phyloP scores from a whole-genome alignment of 106 monocot species.

The Allium cepa region DNA sequence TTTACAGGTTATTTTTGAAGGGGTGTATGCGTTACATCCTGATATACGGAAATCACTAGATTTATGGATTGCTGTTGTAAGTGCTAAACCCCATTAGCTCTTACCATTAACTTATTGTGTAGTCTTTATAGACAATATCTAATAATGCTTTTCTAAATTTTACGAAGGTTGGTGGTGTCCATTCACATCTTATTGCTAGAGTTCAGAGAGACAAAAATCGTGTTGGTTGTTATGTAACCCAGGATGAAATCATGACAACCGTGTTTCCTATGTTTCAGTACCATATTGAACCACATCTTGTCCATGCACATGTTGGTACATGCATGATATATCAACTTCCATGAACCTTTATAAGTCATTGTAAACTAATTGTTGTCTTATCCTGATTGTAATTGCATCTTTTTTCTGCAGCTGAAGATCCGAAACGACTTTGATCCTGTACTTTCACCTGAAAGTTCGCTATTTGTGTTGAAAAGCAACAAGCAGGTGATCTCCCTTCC shows the following conservation, averaged over 20 bases:
- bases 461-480: slow-evolving; percentile 92
- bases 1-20: slow-evolving; percentile 91
- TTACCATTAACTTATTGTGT: neutral
- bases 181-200: slow-evolving; percentile 97
- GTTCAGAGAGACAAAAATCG: slow-evolving; percentile 87
- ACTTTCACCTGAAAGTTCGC: slow-evolving; percentile 97
- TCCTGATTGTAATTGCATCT: neutral
- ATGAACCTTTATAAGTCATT: neutral
- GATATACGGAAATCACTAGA: slow-evolving; percentile 82
- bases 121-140: neutral
- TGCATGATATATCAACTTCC: slow-evolving; percentile 15
- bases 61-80: slow-evolving; percentile 99
- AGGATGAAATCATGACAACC: slow-evolving; percentile 89
- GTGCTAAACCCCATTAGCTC: slow-evolving; percentile 9
- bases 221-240: slow-evolving; percentile 57
- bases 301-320: slow-evolving; percentile 99
- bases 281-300: slow-evolving; percentile 96
- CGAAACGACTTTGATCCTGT: slow-evolving; percentile 99
- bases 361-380: neutral
- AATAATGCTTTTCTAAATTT: neutral
- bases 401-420: slow-evolving; percentile 77
- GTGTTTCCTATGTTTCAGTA: slow-evolving; percentile 98
- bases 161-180: slow-evolving; percentile 91
- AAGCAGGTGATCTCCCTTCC: slow-evolving; percentile 49
- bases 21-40: slow-evolving; percentile 93